Evolutionary conservation across 192 early-diverging fungal species (phyloP).

Genomic region (Linderina pennispora): DNA sequence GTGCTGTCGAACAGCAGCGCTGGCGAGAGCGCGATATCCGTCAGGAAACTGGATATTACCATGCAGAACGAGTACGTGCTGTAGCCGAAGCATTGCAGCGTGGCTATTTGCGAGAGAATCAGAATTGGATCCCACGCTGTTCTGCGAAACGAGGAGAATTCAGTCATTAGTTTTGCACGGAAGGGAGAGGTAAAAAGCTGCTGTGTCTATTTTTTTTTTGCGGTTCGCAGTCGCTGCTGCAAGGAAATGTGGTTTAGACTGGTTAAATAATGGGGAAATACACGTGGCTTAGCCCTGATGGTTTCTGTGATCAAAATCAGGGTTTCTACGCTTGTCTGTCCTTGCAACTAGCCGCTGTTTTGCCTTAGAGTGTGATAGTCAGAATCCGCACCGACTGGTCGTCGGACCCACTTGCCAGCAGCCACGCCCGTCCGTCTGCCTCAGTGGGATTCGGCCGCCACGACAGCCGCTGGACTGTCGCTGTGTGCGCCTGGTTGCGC

Average conservation of each 20-base stretch:
- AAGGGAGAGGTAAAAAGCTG: too few species aligned
- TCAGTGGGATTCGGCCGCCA: slow-evolving; percentile 51
- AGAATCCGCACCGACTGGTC: slow-evolving; percentile 73
- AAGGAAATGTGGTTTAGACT: too few species aligned
- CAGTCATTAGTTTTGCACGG: too few species aligned
- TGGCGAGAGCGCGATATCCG: slow-evolving; percentile 15
- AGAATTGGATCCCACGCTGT: slow-evolving; percentile 42
- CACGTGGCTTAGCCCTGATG: too few species aligned
- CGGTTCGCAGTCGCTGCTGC: too few species aligned
- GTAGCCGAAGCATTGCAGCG: slow-evolving; percentile 44
- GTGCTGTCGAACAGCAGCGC: slow-evolving; percentile 23
- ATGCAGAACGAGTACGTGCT: slow-evolving; percentile 20
- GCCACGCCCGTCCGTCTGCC: slow-evolving; percentile 14
- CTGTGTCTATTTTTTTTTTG: too few species aligned
- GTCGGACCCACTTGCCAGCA: slow-evolving; percentile 63
- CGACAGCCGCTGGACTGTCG: slow-evolving; percentile 52
- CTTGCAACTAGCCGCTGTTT: too few species aligned
- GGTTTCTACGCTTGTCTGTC: too few species aligned
- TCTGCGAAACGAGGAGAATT: slow-evolving; percentile 26
- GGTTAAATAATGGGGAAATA: too few species aligned
- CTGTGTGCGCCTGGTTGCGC: slow-evolving; percentile 48
- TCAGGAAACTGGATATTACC: slow-evolving; percentile 12
- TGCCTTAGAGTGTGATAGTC: too few species aligned
- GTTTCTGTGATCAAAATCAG: too few species aligned
- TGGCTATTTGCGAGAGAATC: slow-evolving; percentile 43